phyloP scores from a whole-genome alignment of 192 early-diverging fungal species.

The Backusella tarrabulga region DNA sequence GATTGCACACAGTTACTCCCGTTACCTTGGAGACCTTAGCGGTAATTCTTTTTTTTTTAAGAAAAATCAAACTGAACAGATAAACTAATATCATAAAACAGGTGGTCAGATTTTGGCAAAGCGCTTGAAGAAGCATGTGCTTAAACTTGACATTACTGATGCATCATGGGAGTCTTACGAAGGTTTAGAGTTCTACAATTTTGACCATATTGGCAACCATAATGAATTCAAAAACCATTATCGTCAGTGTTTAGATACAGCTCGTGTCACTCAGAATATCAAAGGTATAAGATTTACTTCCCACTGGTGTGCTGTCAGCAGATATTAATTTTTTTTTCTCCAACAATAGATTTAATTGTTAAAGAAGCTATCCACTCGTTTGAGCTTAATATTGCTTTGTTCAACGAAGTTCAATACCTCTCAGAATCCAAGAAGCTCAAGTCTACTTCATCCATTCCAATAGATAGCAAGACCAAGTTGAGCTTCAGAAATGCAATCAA shows the following conservation, averaged over 20 bases:
- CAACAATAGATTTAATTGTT: slow-evolving; percentile 21
- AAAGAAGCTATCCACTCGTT: slow-evolving; percentile 26
- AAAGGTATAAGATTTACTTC: not conserved
- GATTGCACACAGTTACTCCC: slow-evolving; percentile 53
- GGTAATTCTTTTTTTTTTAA: not conserved
- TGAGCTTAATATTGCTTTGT: slow-evolving; percentile 29
- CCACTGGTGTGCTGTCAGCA: not conserved
- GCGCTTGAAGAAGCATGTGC: slow-evolving; percentile 46
- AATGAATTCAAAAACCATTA: slow-evolving; percentile 47
- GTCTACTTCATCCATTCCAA: not conserved
- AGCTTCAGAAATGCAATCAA: not conserved
- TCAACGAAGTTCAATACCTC: slow-evolving; percentile 26
- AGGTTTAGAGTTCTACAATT: slow-evolving; percentile 51
- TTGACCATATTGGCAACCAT: slow-evolving; percentile 42
- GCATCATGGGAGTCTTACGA: slow-evolving; percentile 32
- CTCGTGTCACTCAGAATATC: slow-evolving; percentile 36
- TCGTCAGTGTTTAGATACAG: slow-evolving; percentile 43
- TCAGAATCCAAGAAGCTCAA: slow-evolving; percentile 16
- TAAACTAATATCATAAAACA: not conserved
- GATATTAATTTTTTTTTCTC: not conserved
- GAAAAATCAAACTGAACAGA: not conserved
- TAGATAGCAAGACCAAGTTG: not conserved
- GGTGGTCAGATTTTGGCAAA: slow-evolving; percentile 55
- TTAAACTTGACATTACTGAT: slow-evolving; percentile 38
- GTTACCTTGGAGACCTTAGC: slow-evolving; percentile 57